phyloP scores from a whole-genome alignment of 805 yeast genomes.

The Saturnispora quitensis region DNA sequence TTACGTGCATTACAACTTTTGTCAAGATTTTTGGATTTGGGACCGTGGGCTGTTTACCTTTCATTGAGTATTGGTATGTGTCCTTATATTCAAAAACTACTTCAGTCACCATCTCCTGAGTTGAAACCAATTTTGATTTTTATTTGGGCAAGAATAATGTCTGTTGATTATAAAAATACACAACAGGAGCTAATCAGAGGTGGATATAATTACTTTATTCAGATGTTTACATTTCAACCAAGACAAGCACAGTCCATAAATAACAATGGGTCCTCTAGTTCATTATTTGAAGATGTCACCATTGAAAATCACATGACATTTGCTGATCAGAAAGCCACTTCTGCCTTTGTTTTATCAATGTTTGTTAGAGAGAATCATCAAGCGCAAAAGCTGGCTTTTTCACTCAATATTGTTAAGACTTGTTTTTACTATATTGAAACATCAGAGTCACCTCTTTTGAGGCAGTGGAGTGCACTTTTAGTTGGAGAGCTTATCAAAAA shows the following conservation, averaged over 20 bases:
- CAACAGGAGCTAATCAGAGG: constrained; percentile 91
- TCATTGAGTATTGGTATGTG: constrained; percentile 92
- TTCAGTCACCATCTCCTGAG: constrained; percentile 94
- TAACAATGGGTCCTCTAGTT: constrained; percentile 24
- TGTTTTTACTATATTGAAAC: constrained; percentile 56
- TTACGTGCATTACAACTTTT: constrained; percentile 77
- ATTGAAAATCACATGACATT: constrained; percentile 32
- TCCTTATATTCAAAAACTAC: constrained; percentile 81
- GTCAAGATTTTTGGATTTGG: constrained; percentile 81
- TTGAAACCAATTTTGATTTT: constrained; percentile 88
- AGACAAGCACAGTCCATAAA: constrained; percentile 11
- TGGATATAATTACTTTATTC: constrained; percentile 80
- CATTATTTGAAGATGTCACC: constrained; percentile 6
- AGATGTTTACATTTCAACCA: constrained; percentile 49
- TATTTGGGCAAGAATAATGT: constrained; percentile 97
- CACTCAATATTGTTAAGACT: constrained; percentile 60
- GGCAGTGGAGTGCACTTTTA: constrained; percentile 88
- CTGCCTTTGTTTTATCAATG: constrained; percentile 80
- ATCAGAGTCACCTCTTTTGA: constrained; percentile 73
- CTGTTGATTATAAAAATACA: constrained; percentile 82
- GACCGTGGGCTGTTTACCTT: constrained; percentile 95
- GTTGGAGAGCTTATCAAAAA: constrained; percentile 68
- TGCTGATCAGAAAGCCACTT: constrained; percentile 90
- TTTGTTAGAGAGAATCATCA: constrained; percentile 72
- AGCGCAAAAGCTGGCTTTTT: constrained; percentile 75